These are phyloP conservation scores for Phytopythium boreale DNA, from an alignment of 352 stramenopile species.

Conservation along the genomic window DNA sequence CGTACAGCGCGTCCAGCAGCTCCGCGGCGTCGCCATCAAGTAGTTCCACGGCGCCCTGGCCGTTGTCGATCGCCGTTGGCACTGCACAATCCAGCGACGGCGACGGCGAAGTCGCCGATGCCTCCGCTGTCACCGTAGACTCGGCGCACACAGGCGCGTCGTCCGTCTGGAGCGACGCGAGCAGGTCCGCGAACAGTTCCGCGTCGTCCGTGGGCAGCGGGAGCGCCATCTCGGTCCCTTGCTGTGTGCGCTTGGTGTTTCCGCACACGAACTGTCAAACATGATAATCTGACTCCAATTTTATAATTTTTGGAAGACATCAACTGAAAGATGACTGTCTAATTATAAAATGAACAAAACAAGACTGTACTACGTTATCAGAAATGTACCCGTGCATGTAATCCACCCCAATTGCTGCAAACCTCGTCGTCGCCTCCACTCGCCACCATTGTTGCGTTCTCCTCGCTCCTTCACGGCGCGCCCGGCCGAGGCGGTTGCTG, in stretches of 20 bases:
- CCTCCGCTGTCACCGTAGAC: neutral
- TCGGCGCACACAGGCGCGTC: neutral
- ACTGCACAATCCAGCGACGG: neutral
- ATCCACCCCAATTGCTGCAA: neutral
- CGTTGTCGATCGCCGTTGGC: neutral
- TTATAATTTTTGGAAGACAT: too few species aligned
- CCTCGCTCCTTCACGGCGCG: neutral
- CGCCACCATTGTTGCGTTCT: neutral
- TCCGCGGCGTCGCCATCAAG: conserved; percentile 15
- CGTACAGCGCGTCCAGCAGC: conserved; percentile 23
- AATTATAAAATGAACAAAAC: neutral
- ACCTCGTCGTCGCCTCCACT: neutral
- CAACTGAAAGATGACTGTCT: too few species aligned
- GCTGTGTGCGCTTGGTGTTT: too few species aligned
- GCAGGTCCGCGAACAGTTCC: neutral
- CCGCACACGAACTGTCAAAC: too few species aligned
- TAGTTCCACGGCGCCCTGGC: neutral
- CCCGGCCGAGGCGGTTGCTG: neutral
- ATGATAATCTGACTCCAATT: neutral
- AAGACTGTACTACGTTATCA: neutral
- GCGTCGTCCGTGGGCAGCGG: conserved; percentile 3
- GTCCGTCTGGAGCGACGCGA: neutral
- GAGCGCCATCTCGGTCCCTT: neutral
- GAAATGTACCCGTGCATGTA: too few species aligned
- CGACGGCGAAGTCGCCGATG: neutral